A percentile compares a stretch with the other conserved stretches of the same genome.
phyloP scores from a whole-genome alignment of 2,329 filamentous ascomycete genomes.

The Paracorniculantispora psalliotae region DNA sequence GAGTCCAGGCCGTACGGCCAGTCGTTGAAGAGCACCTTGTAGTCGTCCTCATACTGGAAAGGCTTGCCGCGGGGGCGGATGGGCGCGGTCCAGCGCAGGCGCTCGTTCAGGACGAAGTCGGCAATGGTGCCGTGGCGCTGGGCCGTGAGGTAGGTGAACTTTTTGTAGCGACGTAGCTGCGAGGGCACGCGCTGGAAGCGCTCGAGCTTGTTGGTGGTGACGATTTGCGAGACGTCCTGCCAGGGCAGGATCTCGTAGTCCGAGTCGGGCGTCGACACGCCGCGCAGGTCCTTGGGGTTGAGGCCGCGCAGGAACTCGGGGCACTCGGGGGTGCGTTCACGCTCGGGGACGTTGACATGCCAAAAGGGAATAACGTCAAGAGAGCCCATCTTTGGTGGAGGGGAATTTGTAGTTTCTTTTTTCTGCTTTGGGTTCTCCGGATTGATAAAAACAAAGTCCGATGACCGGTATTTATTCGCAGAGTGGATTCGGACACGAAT shows the following conservation, averaged over 20 bases:
- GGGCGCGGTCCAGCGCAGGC: conserved; percentile 62
- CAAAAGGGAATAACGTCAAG: conserved; percentile 57
- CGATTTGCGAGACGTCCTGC: conserved; percentile 61
- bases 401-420: not conserved
- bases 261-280: conserved; percentile 66
- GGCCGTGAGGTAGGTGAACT: conserved; percentile 60
- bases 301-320: conserved; percentile 64
- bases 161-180: conserved; percentile 71
- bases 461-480: not conserved
- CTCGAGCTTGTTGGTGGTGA: conserved; percentile 63
- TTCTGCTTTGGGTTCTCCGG: no score
- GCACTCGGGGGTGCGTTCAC: conserved; percentile 59
- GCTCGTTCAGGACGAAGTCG: conserved; percentile 66
- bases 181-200: conserved; percentile 72
- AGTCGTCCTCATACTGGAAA: conserved; percentile 48
- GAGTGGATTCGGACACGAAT: not conserved
- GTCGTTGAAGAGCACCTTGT: conserved; percentile 80
- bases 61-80: conserved; percentile 30
- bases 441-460: not conserved
- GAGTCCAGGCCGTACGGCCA: conserved; percentile 87
- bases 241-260: conserved; percentile 62
- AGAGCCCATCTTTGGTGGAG: conserved; percentile 32
- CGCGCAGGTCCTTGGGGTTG: conserved; percentile 61
- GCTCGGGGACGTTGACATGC: conserved; percentile 70
- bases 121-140: conserved; percentile 70